Conservation (phyloP, 805 yeast species). For the Teunomyces kruisii region DNA sequence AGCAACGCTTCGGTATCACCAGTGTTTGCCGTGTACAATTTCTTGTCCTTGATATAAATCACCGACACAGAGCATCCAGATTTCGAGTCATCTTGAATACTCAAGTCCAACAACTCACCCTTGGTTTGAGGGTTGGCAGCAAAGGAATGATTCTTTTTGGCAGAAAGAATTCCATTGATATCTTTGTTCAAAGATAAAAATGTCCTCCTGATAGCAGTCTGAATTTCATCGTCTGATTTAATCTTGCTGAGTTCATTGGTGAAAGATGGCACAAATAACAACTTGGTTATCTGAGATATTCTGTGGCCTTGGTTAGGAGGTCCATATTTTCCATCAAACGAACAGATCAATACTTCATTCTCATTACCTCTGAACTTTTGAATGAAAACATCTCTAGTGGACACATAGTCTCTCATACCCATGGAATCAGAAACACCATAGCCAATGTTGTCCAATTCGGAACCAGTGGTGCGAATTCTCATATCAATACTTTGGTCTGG, state of each 20-base stretch:
- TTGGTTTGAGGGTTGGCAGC: constrained; percentile 30
- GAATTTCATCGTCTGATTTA: constrained; percentile 47
- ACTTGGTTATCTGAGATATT: constrained; percentile 72
- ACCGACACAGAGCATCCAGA: constrained; percentile 88
- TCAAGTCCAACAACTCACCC: constrained; percentile 47
- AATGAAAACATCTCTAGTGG: constrained; percentile 80
- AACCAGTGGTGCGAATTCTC: constrained; percentile 88
- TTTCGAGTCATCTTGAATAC: constrained; percentile 60
- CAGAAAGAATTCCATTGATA: constrained; percentile 60
- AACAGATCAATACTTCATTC: constrained; percentile 75
- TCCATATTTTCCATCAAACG: constrained; percentile 81
- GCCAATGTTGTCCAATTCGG: constrained; percentile 69
- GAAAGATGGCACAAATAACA: constrained; percentile 63
- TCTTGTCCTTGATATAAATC: constrained; percentile 69
- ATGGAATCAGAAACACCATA: constrained; percentile 91
- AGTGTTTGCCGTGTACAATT: constrained; percentile 76
- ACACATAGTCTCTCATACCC: constrained; percentile 63
- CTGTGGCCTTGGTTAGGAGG: constrained; percentile 56
- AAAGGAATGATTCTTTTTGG: constrained; percentile 41
- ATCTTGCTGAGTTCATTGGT: constrained; percentile 60
- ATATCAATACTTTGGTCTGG: constrained; percentile 85
- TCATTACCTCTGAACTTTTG: constrained; percentile 86
- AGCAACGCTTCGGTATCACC: constrained; percentile 88
- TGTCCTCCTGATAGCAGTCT: constrained; percentile 78
- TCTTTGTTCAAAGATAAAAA: constrained; percentile 81